Evolutionary conservation across 2,329 filamentous ascomycete genomes (phyloP).

Genomic region (Paecilomyces sp.): DNA sequence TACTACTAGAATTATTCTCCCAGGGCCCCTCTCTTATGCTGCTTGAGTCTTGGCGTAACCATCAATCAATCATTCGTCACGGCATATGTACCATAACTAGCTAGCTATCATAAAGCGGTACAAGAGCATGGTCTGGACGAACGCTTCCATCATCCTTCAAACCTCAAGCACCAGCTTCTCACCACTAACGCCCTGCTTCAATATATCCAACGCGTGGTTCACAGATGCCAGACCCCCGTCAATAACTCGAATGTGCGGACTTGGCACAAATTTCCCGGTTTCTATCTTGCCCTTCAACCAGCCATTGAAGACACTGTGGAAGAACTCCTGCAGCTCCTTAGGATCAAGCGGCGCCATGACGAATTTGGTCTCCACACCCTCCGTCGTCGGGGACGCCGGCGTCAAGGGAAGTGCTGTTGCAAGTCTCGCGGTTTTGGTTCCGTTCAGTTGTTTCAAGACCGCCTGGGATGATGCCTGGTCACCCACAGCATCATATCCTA

Average conservation of each 20-base stretch:
- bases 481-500: constrained; percentile 3
- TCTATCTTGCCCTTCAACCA: constrained; percentile 15
- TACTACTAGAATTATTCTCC: too few relatives aligned
- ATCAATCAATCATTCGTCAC: too few relatives aligned
- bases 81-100: not conserved
- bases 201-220: constrained; percentile 13
- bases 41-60: too few relatives aligned
- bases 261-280: constrained; percentile 13
- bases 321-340: constrained; percentile 7
- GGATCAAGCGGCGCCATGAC: constrained; percentile 8
- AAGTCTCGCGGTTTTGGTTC: not conserved
- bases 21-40: too few relatives aligned
- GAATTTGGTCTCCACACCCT: constrained; percentile 5
- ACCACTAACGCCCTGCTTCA: constrained; percentile 15
- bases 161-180: constrained; percentile 15
- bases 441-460: not conserved
- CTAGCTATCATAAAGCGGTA: not conserved
- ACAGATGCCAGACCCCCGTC: constrained; percentile 10
- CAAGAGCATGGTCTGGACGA: not conserved
- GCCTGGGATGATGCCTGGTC: not conserved
- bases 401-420: constrained; percentile 3
- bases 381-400: not conserved
- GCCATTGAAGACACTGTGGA: constrained; percentile 9
- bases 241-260: constrained; percentile 13
- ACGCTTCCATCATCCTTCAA: not conserved